Base-by-base conservation (phyloP, 73 alveolate genomes). In the Paramecium caudatum region DNA sequence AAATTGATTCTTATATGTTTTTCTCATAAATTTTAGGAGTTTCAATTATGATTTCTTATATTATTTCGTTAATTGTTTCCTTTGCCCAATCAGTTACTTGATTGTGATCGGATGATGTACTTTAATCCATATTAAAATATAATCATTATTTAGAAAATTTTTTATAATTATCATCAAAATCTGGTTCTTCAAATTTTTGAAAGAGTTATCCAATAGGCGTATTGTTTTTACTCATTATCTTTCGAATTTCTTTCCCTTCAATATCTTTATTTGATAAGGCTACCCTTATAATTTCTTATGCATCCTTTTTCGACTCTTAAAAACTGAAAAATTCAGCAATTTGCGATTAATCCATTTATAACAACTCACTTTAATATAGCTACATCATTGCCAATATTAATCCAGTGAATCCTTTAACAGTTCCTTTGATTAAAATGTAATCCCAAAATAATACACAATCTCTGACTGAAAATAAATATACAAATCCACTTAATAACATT, bases 341-440 rank as follows among this genome's bases (percentile, higher is more conserved):
- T 2, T 16, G 32, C 6, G 49, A 15, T 13, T 65, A 36, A 65
- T 65, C 83, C 15, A 25, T 33, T 8, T 25, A 25, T 27, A 65
- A 65, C 5, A 65, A 36, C 0, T 4, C 21, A 13, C 34, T 43
- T 65, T 65, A 2, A 65, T 33, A 7, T 5, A 65, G 27, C 16
- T 36, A 25, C 16, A 74, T 16, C 47, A 74, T 39, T 9, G 88
- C 70, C 27, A 74, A 7, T 8, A 74, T 74, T 5, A 74, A 34
- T 34, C 43, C 46, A 15, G 47, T 41, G 23, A 21, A 74, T 39
- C 88, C 88, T 0, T 19, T 4, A 1, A 74, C 46, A 12, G 88
- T 74, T 15, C 88, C 88, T 12, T 43, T 74, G 12, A 74, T 74
- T 15, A 74, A 45, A 17, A 74, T 74, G 10, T 74, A 74, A 74